Conservation (phyloP, 371 early-diverging fungal genomes). For the Zopfochytrium polystomum region DNA sequence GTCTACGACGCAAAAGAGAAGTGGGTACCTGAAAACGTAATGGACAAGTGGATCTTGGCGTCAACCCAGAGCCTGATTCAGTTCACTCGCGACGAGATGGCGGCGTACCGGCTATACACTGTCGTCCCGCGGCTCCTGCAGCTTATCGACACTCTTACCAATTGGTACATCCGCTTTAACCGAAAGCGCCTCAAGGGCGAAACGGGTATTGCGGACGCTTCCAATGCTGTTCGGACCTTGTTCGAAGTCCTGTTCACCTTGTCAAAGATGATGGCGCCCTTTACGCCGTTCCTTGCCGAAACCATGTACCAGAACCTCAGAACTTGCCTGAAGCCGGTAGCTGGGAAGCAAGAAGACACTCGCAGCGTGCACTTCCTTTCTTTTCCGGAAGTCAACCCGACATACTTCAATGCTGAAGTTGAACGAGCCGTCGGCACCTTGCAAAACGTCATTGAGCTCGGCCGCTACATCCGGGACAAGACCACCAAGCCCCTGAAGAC, state of each 20-base stretch:
- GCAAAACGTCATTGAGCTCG: constrained; percentile 97
- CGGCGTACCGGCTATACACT: constrained; percentile 92
- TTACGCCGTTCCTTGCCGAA: constrained; percentile 98
- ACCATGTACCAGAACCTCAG: constrained; percentile 95
- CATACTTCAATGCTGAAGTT: constrained; percentile 93
- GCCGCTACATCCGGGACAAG: constrained; percentile 93
- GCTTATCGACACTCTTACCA: constrained; percentile 96
- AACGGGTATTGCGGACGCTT: constrained; percentile 80
- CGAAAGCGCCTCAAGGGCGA: constrained; percentile 97
- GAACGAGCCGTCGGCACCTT: constrained; percentile 92
- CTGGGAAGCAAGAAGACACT: constrained; percentile 71
- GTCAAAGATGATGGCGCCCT: constrained; percentile 94
- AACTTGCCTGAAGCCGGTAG: constrained; percentile 57
- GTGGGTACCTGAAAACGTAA: constrained; percentile 77
- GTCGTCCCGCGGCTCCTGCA: constrained; percentile 88
- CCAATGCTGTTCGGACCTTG: constrained; percentile 84
- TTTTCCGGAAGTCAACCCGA: constrained; percentile 88
- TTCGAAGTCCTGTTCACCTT: constrained; percentile 92
- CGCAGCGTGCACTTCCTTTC: constrained; percentile 89
- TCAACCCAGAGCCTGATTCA: constrained; percentile 88
- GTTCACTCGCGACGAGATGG: constrained; percentile 91
- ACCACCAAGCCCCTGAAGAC: constrained; percentile 95
- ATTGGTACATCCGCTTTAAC: constrained; percentile 99
- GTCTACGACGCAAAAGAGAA: constrained; percentile 65
- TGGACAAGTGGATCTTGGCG: constrained; percentile 98